Conservation (phyloP, 2,329 filamentous ascomycete genomes). For the Aspergillus felis region DNA sequence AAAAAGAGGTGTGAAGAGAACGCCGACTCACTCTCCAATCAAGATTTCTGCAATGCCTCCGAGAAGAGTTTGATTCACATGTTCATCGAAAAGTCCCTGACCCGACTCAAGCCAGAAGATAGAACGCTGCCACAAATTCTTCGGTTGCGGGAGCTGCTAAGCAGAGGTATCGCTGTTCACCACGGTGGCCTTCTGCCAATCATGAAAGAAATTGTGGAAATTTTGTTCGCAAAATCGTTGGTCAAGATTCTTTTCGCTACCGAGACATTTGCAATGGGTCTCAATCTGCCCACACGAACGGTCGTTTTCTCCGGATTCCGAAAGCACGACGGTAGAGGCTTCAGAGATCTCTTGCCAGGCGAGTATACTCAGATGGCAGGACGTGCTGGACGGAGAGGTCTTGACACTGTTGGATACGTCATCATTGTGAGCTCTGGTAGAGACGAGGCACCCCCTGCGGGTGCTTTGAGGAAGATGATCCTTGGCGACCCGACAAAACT, state of each 20-base stretch:
- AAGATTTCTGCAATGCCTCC: conserved; percentile 87
- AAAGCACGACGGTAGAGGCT: conserved; percentile 90
- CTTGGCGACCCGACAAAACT: conserved; percentile 92
- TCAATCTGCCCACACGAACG: conserved; percentile 91
- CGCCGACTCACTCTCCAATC: conserved; percentile 87
- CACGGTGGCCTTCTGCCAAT: conserved; percentile 93
- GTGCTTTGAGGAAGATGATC: conserved; percentile 86
- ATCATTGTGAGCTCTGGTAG: conserved; percentile 80
- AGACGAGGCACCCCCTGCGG: conserved; percentile 83
- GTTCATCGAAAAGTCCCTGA: conserved; percentile 93
- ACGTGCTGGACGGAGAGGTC: conserved; percentile 83
- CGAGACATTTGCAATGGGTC: conserved; percentile 97
- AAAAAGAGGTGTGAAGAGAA: conserved; percentile 98
- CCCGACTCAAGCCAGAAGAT: conserved; percentile 86
- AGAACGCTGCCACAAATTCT: conserved; percentile 87
- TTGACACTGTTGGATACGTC: conserved; percentile 89
- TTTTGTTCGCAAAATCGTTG: conserved; percentile 87
- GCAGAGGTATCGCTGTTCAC: conserved; percentile 89
- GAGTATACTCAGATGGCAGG: conserved; percentile 99
- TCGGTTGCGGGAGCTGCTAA: conserved; percentile 76
- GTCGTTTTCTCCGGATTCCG: conserved; percentile 97
- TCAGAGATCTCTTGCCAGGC: conserved; percentile 85
- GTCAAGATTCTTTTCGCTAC: conserved; percentile 98
- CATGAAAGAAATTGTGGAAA: conserved; percentile 96
- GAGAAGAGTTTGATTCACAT: conserved; percentile 98